Percentiles rank a stretch among this genome's conserved stretches.
Conservation (phyloP, 139 green algal species). For the Chlamydomonas schloesseri region DNA sequence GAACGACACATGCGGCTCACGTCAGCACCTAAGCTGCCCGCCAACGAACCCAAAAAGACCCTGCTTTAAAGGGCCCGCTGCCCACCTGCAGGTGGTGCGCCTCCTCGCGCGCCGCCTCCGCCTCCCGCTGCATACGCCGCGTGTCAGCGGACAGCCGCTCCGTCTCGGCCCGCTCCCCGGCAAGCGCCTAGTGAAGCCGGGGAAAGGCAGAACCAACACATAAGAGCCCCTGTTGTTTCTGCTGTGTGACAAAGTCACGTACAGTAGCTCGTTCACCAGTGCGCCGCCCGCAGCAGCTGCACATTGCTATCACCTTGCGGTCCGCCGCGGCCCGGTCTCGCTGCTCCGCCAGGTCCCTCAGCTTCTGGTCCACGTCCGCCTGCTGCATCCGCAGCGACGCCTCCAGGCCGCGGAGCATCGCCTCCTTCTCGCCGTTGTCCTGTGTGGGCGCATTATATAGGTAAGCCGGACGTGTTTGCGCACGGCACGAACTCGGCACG, state of each 20-base stretch:
- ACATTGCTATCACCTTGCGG: slow-evolving; percentile 34
- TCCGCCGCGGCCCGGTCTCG: slow-evolving; percentile 20
- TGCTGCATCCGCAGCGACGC: slow-evolving; percentile 32
- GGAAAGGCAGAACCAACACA: neutral
- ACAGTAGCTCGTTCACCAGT: too few relatives aligned
- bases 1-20: neutral
- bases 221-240: neutral
- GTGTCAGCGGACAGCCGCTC: slow-evolving; percentile 29
- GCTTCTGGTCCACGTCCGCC: slow-evolving; percentile 34
- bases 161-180: neutral
- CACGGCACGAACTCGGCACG: too few relatives aligned
- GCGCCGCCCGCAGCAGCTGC: neutral
- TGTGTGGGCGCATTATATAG: neutral
- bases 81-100: slow-evolving; percentile 42
- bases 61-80: too few relatives aligned
- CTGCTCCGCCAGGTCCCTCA: slow-evolving; percentile 22
- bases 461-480: too few relatives aligned
- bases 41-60: too few relatives aligned
- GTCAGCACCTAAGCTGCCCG: too few relatives aligned
- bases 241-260: too few relatives aligned
- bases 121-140: slow-evolving; percentile 12
- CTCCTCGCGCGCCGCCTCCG: slow-evolving; percentile 26
- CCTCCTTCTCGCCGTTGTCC: slow-evolving; percentile 43
- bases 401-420: slow-evolving; percentile 7
- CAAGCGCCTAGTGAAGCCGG: neutral